Conservation (phyloP, 1,284 basidiomycete species). For the Microbotryomycetes sp. region DNA sequence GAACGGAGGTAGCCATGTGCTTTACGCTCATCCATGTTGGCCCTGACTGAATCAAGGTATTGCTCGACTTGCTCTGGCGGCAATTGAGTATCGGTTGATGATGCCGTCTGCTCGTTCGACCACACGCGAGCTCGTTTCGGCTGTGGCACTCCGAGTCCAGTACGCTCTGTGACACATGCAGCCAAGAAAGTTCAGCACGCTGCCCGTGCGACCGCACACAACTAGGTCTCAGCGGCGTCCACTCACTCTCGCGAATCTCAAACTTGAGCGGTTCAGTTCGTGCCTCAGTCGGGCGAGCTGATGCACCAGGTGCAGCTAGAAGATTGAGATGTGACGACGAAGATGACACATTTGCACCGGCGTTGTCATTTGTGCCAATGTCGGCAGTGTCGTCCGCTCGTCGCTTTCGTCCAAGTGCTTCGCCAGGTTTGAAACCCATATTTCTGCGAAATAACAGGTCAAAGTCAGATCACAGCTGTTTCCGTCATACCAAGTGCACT, state of each 20-base stretch:
- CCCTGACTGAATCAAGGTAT: slow-evolving; percentile 1
- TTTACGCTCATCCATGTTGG: slow-evolving; percentile 2
- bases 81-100: neutral
- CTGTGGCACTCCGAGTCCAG: slow-evolving; percentile 22
- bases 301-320: too few relatives aligned
- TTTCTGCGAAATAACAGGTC: neutral
- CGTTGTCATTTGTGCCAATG: neutral
- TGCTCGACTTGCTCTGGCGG: neutral
- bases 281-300: slow-evolving; percentile 1
- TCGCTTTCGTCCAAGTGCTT: slow-evolving; percentile 31
- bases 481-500: too few relatives aligned
- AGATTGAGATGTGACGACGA: too few relatives aligned
- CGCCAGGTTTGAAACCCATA: slow-evolving; percentile 38
- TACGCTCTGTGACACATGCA: slow-evolving; percentile 14
- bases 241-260: slow-evolving; percentile 29
- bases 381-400: neutral
- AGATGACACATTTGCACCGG: too few relatives aligned
- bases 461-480: neutral
- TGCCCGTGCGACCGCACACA: neutral
- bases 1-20: slow-evolving; percentile 23
- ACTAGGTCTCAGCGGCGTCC: too few relatives aligned
- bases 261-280: slow-evolving; percentile 33
- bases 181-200: neutral
- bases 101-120: neutral
- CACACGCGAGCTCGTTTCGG: neutral